These are phyloP conservation scores for Candida palmyrensis DNA, from an alignment of 805 yeast genomes.

Conservation along the genomic window DNA sequence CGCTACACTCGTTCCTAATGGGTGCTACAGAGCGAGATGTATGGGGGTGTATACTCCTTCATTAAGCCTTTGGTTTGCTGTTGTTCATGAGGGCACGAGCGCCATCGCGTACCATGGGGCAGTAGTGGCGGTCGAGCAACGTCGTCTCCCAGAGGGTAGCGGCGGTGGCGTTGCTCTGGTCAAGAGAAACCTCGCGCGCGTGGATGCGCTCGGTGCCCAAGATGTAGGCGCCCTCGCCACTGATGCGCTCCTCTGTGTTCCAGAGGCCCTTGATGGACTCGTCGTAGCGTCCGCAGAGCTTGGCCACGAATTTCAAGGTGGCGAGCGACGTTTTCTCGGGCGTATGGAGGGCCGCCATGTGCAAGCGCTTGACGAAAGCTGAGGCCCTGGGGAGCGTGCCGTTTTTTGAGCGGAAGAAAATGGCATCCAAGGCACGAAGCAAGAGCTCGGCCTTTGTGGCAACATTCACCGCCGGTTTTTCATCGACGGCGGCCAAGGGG, in stretches of 20 bases:
- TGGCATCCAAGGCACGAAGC: constrained; percentile 68
- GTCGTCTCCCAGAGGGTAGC: constrained; percentile 90
- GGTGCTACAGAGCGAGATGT: too few relatives aligned
- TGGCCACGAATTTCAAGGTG: constrained; percentile 69
- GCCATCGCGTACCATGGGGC: constrained; percentile 75
- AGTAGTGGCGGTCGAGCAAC: constrained; percentile 73
- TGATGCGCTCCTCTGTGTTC: constrained; percentile 83
- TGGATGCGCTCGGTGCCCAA: constrained; percentile 56
- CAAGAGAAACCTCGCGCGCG: constrained; percentile 45
- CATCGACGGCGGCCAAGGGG: constrained; percentile 48
- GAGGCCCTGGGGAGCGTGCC: constrained; percentile 64
- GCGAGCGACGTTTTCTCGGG: constrained; percentile 90
- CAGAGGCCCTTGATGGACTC: constrained; percentile 71
- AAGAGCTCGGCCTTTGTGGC: constrained; percentile 86
- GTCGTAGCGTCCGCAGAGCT: constrained; percentile 61
- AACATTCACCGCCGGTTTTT: constrained; percentile 73
- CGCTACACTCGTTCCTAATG: too few relatives aligned
- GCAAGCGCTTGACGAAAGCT: constrained; percentile 79
- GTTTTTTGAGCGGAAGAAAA: constrained; percentile 72
- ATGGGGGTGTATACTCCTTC: too few relatives aligned
- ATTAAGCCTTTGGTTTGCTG: constrained; percentile 21
- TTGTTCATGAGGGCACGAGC: constrained; percentile 36
- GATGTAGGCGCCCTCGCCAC: constrained; percentile 59
- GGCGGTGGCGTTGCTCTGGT: constrained; percentile 78
- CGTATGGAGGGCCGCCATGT: constrained; percentile 60